Base-by-base conservation (phyloP, 2,329 filamentous ascomycete species). In the Paecilomyces formosus region DNA sequence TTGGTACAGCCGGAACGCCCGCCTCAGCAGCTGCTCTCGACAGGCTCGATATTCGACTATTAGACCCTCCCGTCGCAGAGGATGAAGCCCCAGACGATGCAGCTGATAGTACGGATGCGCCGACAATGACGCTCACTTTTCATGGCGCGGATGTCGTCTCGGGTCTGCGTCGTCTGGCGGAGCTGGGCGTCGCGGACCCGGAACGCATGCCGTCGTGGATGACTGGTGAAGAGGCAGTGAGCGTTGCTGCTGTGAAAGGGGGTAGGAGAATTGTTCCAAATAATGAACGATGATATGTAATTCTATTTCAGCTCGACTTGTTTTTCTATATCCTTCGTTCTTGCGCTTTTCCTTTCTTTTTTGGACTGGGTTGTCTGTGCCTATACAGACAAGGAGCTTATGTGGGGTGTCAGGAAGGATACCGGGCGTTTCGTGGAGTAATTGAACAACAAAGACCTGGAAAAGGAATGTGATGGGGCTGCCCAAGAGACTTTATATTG, bases 181-280 rank as follows among this genome's bases (percentile, higher is more conserved):
- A 95, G 71, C 76, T 84, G 15, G 90, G 90, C 0, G 64, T 77
- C 3, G 78, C 96, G 26, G 85, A 95, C 68, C 88, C 90, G 1
- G 82, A 86, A 66, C 83, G 79, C 57, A 92, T 95, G 88, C 91
- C 92, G 0, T 88, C 88, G 0, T 96, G 91, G 90, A 88, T 96
- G 87, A 94, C 90, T 0, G 92, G 91, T 1, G 91, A 96, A 67
- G 88, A 91, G 52, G 88, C 87, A 0, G 85, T 94, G 4, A 94
- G 89, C 56, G 80, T 86, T 39, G 88, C 89, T 0, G 81, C 85
- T 28, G 85, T 95, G 3, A 82, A 80, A 62, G 73, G 84, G 59
- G 90, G 90, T 9, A 65, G 57, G 31, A 66, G 68, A n/a, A 58
- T 30, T 50, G 50, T 30, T 52, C 22, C 50, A 2, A 26, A 52